Base-by-base conservation (phyloP, 768 basidiomycete genomes). In the Holtermannia corniformis region DNA sequence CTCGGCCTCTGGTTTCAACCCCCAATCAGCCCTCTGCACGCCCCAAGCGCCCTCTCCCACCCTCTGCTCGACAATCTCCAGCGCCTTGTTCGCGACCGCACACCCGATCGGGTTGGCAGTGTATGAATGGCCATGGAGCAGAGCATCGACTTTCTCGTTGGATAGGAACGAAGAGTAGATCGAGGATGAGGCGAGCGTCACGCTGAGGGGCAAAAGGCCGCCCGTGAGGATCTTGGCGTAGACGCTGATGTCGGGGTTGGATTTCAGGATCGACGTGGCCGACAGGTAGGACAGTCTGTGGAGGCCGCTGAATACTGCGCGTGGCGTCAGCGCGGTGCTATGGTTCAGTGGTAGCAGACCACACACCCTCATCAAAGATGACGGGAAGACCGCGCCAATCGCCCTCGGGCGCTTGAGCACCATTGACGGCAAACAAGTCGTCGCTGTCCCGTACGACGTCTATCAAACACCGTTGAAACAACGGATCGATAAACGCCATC, bases 401-500 rank as follows among this genome's bases (percentile, higher is more conserved):
- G 13, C 47, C 54, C 21, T 60, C 47, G 22, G 54, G 57, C 13
- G 44, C 51, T 21, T 41, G 62, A 1, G 68, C 56, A 2, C 55
- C 51, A 68, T 69, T 26, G 10, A 16, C 16, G 65, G 63, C 22
- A 56, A 73, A 74, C n/a, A 73, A 57, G 45, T 63, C 61, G n/a
- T 46, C 59, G 52, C 59, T 77, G 72, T 53, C 52, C 26, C 93
- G 82, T 4, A 87, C 86, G 2, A 81, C 78, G 61, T 95, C 89
- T 40, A 96, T 75, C 58, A 97, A 71, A 25, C 90, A 76, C 23
- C 87, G 80, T 69, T 97, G 93, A 78, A 93, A 96, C 41, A 97
- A 81, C 7, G 93, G 93, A 67, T 97, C 93, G 22, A 96, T 88
- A 64, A 96, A 96, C 25, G 90, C 77, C 93, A 96, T 96, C 0